phyloP scores from a whole-genome alignment of 805 yeast genomes.

The Yarrowia sp. region DNA sequence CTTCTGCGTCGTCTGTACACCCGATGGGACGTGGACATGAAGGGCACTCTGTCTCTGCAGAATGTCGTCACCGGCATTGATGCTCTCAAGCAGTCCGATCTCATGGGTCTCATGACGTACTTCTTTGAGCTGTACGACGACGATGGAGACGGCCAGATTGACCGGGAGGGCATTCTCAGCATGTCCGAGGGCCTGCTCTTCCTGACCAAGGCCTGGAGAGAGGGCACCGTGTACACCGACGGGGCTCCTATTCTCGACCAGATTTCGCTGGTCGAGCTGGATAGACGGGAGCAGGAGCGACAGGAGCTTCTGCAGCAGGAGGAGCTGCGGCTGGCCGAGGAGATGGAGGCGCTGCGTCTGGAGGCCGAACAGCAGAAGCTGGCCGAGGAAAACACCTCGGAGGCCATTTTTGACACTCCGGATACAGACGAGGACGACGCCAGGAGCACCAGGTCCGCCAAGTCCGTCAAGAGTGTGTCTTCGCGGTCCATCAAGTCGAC shows the following conservation, averaged over 20 bases:
- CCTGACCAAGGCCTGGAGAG: constrained; percentile 83
- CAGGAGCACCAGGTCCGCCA: constrained; percentile 35
- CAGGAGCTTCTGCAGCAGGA: constrained; percentile 4
- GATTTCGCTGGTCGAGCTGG: constrained; percentile 12
- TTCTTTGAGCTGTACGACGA: constrained; percentile 75
- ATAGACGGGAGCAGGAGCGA: constrained; percentile 8
- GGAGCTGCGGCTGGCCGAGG: constrained; percentile 12
- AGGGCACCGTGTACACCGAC: constrained; percentile 39
- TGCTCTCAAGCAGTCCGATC: constrained; percentile 61
- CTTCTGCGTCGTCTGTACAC: constrained; percentile 63
- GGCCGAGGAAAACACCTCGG: not conserved
- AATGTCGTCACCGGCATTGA: constrained; percentile 74
- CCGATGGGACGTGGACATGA: constrained; percentile 61
- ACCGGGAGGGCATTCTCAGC: constrained; percentile 73
- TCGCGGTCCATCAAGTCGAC: constrained; percentile 19
- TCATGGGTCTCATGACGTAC: constrained; percentile 73
- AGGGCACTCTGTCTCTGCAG: constrained; percentile 56
- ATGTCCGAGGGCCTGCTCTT: constrained; percentile 83
- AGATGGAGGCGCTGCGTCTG: not conserved
- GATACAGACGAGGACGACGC: constrained; percentile 27
- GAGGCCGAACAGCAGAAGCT: not conserved
- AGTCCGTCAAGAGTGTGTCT: constrained; percentile 29
- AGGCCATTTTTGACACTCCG: constrained; percentile 1
- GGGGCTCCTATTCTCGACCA: constrained; percentile 32
- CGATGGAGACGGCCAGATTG: constrained; percentile 56